phyloP scores from a whole-genome alignment of 345 rosid genomes.

The Lumnitzera littorea region DNA sequence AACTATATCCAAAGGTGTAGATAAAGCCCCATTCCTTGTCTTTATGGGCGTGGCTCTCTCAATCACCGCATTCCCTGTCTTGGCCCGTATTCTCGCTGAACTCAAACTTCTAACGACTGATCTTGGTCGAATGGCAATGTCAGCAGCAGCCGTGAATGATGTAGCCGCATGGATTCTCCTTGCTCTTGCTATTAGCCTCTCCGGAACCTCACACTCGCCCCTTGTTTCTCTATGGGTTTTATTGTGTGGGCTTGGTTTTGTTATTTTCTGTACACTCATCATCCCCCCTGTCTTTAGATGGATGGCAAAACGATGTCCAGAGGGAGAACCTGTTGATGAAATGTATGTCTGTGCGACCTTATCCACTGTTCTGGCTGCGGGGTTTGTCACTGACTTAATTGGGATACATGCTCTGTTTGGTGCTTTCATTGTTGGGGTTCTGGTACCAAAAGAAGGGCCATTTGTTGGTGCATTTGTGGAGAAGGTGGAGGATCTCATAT shows the following conservation, averaged over 20 bases:
- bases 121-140: slow-evolving; percentile 66
- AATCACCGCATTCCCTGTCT: slow-evolving; percentile 72
- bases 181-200: slow-evolving; percentile 69
- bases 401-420: slow-evolving; percentile 81
- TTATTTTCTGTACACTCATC: slow-evolving; percentile 23
- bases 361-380: slow-evolving; percentile 46
- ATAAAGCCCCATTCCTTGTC: slow-evolving; percentile 45
- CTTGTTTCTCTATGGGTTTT: slow-evolving; percentile 68
- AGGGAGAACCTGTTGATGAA: slow-evolving; percentile 75
- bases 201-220: slow-evolving; percentile 45
- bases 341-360: slow-evolving; percentile 54
- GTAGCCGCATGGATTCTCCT: slow-evolving; percentile 79
- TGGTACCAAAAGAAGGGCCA: slow-evolving; percentile 67
- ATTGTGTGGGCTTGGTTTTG: slow-evolving; percentile 45
- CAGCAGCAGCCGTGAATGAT: slow-evolving; percentile 78
- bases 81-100: slow-evolving; percentile 84
- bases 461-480: slow-evolving; percentile 60
- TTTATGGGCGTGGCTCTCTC: slow-evolving; percentile 90
- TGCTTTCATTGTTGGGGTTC: slow-evolving; percentile 64
- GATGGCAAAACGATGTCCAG: slow-evolving; percentile 62
- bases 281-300: slow-evolving; percentile 39
- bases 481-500: slow-evolving; percentile 74
- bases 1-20: slow-evolving; percentile 31
- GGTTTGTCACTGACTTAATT: slow-evolving; percentile 57
- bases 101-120: slow-evolving; percentile 79